Base-by-base conservation (phyloP, 2,329 filamentous ascomycete genomes). In the Aspergillaceae sp. region DNA sequence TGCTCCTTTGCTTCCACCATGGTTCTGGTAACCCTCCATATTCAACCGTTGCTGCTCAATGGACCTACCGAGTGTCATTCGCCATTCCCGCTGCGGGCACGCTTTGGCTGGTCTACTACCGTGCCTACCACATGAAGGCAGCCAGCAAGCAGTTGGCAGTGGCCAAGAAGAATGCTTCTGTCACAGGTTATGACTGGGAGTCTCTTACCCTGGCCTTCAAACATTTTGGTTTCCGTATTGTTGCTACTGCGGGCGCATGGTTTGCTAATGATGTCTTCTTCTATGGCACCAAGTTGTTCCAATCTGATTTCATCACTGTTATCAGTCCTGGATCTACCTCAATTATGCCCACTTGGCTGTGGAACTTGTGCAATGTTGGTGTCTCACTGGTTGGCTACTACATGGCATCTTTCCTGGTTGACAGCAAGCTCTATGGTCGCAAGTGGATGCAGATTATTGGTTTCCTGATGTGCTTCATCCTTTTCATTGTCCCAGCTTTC, bases 211-310 rank as follows among this genome's bases (percentile, higher is more conserved):
- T 87, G 59, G 91, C 87, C 40, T 80, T 90, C 69, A 78, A 71
- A 47, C 81, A 94, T 73, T 97, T 96, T 56, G 88, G 89, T 42
- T 84, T 86, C 44, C 88, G 91, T 56, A 72, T 97, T 27, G 62
- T 95, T 11, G 91, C 91, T 42, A 96, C 91, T 19, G 83, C 90
- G 7, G 86, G 86, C 47, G 80, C 83, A 33, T 97, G 91, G 91
- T 97, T 91, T 70, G 87, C 84, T 72, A 97, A 97, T 68, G 91
- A 97, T 62, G 85, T 97, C 56, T 96, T 97, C 78, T 97, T 97
- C 76, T 97, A 97, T 74, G 91, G 91, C 58, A 96, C 95, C 83
- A 96, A 95, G 78, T 83, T 96, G 45, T 96, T 96, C 79, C 90
- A 95, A 72, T 80, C 79, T 51, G 80, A 91, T 64, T 96, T 96